Conservation (phyloP, 2,329 filamentous ascomycete genomes). For the Nectriaceae sp. region DNA sequence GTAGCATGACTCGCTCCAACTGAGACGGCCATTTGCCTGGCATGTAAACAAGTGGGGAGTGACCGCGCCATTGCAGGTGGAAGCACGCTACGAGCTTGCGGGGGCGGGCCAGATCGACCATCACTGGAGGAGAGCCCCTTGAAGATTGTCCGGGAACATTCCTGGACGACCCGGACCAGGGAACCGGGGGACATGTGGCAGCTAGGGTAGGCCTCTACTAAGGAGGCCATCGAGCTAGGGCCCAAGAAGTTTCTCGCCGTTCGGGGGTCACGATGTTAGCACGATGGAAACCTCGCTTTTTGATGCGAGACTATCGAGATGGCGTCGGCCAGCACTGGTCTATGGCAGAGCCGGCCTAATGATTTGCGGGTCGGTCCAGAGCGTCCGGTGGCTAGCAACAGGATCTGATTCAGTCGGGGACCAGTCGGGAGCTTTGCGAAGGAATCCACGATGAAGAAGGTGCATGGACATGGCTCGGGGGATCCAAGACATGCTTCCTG, state of each 20-base stretch:
- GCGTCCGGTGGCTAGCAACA: background rate
- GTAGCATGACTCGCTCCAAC: slow-evolving; percentile 1
- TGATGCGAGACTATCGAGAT: slow-evolving; percentile 26
- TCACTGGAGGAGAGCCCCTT: slow-evolving; percentile 6
- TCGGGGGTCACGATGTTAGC: too few relatives aligned
- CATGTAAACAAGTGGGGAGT: slow-evolving; percentile 20
- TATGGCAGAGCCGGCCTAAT: background rate
- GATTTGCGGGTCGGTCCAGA: background rate
- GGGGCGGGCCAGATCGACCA: slow-evolving; percentile 26
- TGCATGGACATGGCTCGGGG: background rate
- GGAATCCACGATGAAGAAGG: background rate
- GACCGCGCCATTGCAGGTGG: slow-evolving; percentile 16
- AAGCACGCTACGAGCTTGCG: slow-evolving; percentile 25
- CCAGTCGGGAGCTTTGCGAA: slow-evolving; percentile 1
- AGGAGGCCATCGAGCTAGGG: too few relatives aligned
- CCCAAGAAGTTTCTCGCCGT: too few relatives aligned
- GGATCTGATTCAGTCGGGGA: too few relatives aligned
- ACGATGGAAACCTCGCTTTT: too few relatives aligned
- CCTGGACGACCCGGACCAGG: background rate
- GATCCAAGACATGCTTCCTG: background rate
- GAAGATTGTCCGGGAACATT: background rate
- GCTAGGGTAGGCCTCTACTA: background rate
- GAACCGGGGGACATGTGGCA: background rate
- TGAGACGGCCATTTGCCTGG: slow-evolving; percentile 7
- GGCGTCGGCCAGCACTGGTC: slow-evolving; percentile 2